Conservation (phyloP, 495 filamentous ascomycete species). For the Cladorrhinum samala region DNA sequence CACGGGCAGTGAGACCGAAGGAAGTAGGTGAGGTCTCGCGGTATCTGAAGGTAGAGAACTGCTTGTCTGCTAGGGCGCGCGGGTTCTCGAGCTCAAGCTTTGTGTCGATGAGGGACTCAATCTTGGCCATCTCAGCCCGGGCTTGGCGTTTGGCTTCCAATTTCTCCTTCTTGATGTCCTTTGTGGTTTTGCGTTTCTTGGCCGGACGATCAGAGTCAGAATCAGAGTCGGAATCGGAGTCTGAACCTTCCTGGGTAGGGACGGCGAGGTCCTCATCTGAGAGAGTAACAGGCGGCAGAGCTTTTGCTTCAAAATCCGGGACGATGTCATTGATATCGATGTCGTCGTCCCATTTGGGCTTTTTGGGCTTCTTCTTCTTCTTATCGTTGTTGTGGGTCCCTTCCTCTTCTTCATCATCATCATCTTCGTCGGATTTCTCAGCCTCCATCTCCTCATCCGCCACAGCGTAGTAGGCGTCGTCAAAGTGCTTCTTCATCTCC, state of each 20-base stretch:
- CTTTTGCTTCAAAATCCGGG: conserved; percentile 70
- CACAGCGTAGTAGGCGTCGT: conserved; percentile 79
- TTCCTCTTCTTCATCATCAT: conserved; percentile 26
- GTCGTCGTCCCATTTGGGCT: conserved; percentile 94
- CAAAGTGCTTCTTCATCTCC: conserved; percentile 82
- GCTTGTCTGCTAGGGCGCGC: conserved; percentile 38
- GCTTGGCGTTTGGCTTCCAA: conserved; percentile 67
- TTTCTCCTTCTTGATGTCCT: conserved; percentile 58
- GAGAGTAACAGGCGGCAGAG: conserved; percentile 47
- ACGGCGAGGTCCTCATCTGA: conserved; percentile 42
- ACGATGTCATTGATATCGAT: conserved; percentile 92
- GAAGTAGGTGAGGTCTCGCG: conserved; percentile 85
- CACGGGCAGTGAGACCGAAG: conserved; percentile 80
- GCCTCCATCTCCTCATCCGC: conserved; percentile 41
- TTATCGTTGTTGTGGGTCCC: conserved; percentile 16
- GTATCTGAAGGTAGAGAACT: conserved; percentile 62
- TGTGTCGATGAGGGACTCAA: conserved; percentile 82
- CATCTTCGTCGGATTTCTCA: conserved; percentile 30
- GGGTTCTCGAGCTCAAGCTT: conserved; percentile 67
- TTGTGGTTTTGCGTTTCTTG: conserved; percentile 56
- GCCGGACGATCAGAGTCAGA: conserved; percentile 30
- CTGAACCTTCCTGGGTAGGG: conserved; percentile 37
- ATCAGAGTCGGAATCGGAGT: conserved; percentile 16
- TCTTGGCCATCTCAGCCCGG: conserved; percentile 69
- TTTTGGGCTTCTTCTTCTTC: conserved; percentile 62